phyloP scores from a whole-genome alignment of 352 stramenopile species.

The Phytophthora pseudosyringae region DNA sequence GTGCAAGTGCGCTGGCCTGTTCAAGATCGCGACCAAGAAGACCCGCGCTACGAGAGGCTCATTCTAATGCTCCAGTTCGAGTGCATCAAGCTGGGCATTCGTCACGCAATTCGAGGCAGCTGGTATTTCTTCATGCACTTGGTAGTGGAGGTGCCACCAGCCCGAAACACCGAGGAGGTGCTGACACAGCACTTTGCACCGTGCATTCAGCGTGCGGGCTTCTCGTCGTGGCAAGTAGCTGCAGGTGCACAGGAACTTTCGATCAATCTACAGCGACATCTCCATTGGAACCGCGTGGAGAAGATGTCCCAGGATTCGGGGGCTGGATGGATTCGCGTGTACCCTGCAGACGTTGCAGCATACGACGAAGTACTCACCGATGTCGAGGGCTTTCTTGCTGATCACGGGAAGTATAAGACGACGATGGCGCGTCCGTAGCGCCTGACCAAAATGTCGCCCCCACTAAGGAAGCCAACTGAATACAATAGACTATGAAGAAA shows the following conservation, averaged over 20 bases:
- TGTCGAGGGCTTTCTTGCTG: slow-evolving; percentile 72
- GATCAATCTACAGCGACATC: slow-evolving; percentile 87
- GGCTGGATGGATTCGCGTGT: slow-evolving; percentile 86
- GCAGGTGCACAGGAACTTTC: slow-evolving; percentile 87
- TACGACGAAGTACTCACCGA: slow-evolving; percentile 81
- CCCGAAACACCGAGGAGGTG: slow-evolving; percentile 58
- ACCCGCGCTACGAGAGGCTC: slow-evolving; percentile 85
- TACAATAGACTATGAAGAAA: slow-evolving; percentile 33
- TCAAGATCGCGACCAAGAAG: slow-evolving; percentile 87
- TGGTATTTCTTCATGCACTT: slow-evolving; percentile 91
- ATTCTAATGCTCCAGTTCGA: slow-evolving; percentile 89
- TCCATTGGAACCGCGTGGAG: slow-evolving; percentile 89
- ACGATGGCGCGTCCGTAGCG: slow-evolving; percentile 32
- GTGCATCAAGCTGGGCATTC: slow-evolving; percentile 77
- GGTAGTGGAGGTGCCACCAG: slow-evolving; percentile 67
- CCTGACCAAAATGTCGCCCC: slow-evolving; percentile 11
- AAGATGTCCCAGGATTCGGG: slow-evolving; percentile 91
- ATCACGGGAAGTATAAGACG: slow-evolving; percentile 52
- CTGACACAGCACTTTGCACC: slow-evolving; percentile 73
- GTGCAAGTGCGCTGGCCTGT: slow-evolving; percentile 89
- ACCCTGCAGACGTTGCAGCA: slow-evolving; percentile 75
- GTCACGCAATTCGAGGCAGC: slow-evolving; percentile 73
- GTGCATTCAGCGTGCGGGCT: slow-evolving; percentile 85
- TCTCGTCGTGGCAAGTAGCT: slow-evolving; percentile 86
- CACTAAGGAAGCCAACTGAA: slow-evolving; percentile 20